These are phyloP conservation scores for Clavaria fumosa DNA, from an alignment of 768 basidiomycete species.

Conservation along the genomic window DNA sequence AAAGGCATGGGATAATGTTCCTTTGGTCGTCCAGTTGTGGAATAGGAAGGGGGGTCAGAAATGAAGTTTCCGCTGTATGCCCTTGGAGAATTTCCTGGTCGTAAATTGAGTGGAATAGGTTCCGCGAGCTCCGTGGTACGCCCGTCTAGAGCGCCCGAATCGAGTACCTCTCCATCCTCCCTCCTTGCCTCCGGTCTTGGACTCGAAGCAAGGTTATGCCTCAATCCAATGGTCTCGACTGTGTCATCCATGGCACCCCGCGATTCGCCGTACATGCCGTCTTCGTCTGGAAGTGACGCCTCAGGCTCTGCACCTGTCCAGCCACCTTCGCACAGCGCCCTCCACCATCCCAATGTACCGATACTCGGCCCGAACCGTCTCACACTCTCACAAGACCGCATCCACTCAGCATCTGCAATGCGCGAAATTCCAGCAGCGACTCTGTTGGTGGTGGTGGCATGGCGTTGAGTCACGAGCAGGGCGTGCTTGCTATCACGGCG, in stretches of 20 bases:
- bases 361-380: slow-evolving; percentile 50
- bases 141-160: too few relatives aligned
- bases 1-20: too few relatives aligned
- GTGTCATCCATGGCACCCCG: neutral
- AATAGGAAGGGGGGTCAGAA: too few relatives aligned
- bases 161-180: too few relatives aligned
- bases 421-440: slow-evolving; percentile 52
- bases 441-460: slow-evolving; percentile 38
- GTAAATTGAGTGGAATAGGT: too few relatives aligned
- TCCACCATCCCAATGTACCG: slow-evolving; percentile 59
- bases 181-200: too few relatives aligned
- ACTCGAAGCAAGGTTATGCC: too few relatives aligned
- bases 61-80: too few relatives aligned
- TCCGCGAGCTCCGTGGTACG: too few relatives aligned
- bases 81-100: too few relatives aligned
- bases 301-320: slow-evolving; percentile 42
- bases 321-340: slow-evolving; percentile 58
- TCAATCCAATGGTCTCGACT: too few relatives aligned
- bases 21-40: too few relatives aligned
- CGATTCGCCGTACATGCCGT: slow-evolving; percentile 3
- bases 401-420: slow-evolving; percentile 71
- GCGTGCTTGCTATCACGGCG: slow-evolving; percentile 51
- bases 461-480: slow-evolving; percentile 42
- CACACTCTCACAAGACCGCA: slow-evolving; percentile 54
- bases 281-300: slow-evolving; percentile 24